Evolutionary conservation across 1,139 yeast species (phyloP).

Genomic region (Arxiozyma heterogenica): DNA sequence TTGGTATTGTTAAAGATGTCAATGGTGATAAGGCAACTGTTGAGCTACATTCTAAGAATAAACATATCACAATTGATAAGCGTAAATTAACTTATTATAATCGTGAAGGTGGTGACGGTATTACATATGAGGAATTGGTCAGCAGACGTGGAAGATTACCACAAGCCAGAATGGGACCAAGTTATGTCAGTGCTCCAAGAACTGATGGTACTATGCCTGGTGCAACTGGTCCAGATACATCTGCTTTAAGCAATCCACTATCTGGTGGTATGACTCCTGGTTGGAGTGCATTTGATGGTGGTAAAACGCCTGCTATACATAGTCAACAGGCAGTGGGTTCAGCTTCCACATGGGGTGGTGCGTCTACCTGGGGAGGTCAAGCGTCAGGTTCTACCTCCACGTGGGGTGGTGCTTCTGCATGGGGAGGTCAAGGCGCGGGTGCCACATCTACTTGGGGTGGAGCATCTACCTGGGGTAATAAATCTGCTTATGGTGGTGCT

Average conservation of each 20-base stretch:
- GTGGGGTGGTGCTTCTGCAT: slow-evolving; percentile 36
- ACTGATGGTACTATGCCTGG: slow-evolving; percentile 23
- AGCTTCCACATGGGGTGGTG: slow-evolving; percentile 43
- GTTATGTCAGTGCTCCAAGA: slow-evolving; percentile 32
- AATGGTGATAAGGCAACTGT: slow-evolving; percentile 87
- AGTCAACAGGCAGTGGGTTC: slow-evolving; percentile 34
- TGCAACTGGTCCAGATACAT: slow-evolving; percentile 11
- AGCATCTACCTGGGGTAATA: slow-evolving; percentile 39
- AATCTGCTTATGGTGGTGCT: slow-evolving; percentile 31
- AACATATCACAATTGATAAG: slow-evolving; percentile 78
- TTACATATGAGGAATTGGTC: slow-evolving; percentile 73
- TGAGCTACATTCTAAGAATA: slow-evolving; percentile 86
- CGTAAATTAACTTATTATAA: slow-evolving; percentile 59
- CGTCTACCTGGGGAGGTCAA: slow-evolving; percentile 45
- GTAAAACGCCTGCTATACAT: slow-evolving; percentile 40
- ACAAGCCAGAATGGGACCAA: slow-evolving; percentile 29
- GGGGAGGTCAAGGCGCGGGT: slow-evolving; percentile 33
- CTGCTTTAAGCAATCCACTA: slow-evolving; percentile 21
- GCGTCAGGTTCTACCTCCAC: slow-evolving; percentile 39
- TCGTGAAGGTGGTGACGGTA: slow-evolving; percentile 51
- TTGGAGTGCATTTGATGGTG: slow-evolving; percentile 39
- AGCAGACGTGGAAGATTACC: slow-evolving; percentile 32
- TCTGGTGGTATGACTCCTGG: slow-evolving; percentile 50
- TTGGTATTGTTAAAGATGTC: slow-evolving; percentile 89
- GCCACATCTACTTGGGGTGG: slow-evolving; percentile 36